Evolutionary conservation across 1,284 basidiomycete genomes (phyloP).

Genomic region (Moniliophthora roreri): DNA sequence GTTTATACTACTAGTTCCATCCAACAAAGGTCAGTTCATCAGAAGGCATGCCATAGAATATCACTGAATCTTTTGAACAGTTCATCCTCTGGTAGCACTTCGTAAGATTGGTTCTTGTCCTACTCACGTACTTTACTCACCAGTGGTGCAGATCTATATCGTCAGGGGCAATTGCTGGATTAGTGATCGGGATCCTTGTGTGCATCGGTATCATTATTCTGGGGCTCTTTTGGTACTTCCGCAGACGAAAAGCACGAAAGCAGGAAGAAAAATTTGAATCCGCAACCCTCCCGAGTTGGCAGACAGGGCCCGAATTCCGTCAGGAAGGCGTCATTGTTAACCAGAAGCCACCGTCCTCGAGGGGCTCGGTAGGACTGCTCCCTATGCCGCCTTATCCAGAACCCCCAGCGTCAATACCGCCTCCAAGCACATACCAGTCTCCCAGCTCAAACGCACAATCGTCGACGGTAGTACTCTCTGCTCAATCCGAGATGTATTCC

Average conservation of each 20-base stretch:
- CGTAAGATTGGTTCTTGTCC: background rate
- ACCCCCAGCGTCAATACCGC: too few relatives aligned
- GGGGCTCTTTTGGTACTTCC: slow-evolving; percentile 19
- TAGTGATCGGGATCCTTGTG: slow-evolving; percentile 22
- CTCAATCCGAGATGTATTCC: too few relatives aligned
- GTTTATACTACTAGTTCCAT: slow-evolving; percentile 28
- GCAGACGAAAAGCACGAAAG: slow-evolving; percentile 13
- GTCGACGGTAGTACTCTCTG: too few relatives aligned
- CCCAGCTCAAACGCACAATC: too few relatives aligned
- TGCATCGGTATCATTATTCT: slow-evolving; percentile 13
- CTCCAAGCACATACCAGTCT: too few relatives aligned
- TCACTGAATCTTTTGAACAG: background rate
- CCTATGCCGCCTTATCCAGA: background rate
- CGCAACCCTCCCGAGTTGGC: too few relatives aligned
- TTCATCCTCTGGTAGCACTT: background rate
- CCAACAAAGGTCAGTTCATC: background rate
- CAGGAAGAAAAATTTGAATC: background rate
- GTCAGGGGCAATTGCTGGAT: slow-evolving; percentile 19
- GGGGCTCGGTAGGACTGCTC: background rate
- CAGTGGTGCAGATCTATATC: slow-evolving; percentile 18
- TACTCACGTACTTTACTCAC: slow-evolving; percentile 3
- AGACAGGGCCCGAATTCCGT: background rate
- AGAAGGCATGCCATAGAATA: background rate
- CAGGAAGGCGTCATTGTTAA: background rate
- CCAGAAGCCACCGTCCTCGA: background rate